Evolutionary conservation across 2,329 filamentous ascomycete species (phyloP).

Genomic region (Fusarium scirpi): DNA sequence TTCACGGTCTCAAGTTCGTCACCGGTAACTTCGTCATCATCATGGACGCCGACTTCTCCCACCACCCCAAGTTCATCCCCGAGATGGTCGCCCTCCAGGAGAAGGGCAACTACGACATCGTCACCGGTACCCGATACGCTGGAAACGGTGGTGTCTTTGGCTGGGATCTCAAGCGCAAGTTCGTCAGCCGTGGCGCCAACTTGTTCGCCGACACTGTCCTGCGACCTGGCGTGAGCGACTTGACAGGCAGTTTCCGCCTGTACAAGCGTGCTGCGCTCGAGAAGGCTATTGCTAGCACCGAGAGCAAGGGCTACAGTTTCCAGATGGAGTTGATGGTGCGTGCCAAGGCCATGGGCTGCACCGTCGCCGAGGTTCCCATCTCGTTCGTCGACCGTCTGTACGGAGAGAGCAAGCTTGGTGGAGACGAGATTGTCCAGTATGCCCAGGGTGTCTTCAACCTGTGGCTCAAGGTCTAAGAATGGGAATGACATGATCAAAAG

Average conservation of each 20-base stretch:
- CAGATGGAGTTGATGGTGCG: slow-evolving; percentile 99
- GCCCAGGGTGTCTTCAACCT: slow-evolving; percentile 84
- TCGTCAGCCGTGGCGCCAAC: slow-evolving; percentile 89
- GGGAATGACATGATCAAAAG: slow-evolving; percentile 39
- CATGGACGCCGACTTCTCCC: slow-evolving; percentile 99
- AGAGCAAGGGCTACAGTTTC: slow-evolving; percentile 98
- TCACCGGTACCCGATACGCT: slow-evolving; percentile 95
- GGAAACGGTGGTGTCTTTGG: slow-evolving; percentile 91
- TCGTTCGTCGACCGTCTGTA: slow-evolving; percentile 96
- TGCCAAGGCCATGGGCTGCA: slow-evolving; percentile 94
- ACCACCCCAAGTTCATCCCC: slow-evolving; percentile 99
- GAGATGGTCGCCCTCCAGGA: slow-evolving; percentile 89
- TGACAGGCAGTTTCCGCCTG: slow-evolving; percentile 93
- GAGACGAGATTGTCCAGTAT: slow-evolving; percentile 96
- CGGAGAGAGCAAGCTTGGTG: slow-evolving; percentile 93
- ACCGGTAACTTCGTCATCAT: slow-evolving; percentile 98
- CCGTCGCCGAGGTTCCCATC: slow-evolving; percentile 95
- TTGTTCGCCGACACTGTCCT: slow-evolving; percentile 95
- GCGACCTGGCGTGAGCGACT: slow-evolving; percentile 91
- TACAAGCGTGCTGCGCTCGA: slow-evolving; percentile 93
- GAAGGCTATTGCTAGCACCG: slow-evolving; percentile 88
- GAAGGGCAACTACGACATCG: slow-evolving; percentile 87
- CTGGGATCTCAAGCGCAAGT: slow-evolving; percentile 93
- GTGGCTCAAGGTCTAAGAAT: slow-evolving; percentile 78
- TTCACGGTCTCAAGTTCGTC: slow-evolving; percentile 90